Percentiles rank a stretch among this genome's conserved stretches.
Conservation (phyloP, 257 asterid genomes). For the Craterostigma plantagineum region DNA sequence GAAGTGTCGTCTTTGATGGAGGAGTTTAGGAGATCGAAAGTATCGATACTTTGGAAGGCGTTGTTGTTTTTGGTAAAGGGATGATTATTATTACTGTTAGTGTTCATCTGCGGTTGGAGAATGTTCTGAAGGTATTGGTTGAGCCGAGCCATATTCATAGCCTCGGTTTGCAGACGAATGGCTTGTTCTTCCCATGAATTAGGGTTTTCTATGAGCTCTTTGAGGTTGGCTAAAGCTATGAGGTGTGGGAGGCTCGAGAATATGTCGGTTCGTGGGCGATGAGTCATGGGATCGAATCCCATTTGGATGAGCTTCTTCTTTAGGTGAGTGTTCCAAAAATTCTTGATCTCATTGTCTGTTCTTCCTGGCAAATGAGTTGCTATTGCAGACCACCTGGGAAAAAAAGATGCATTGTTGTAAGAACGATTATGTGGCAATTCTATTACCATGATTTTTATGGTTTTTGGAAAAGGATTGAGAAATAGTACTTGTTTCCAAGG, state of each 20-base stretch:
- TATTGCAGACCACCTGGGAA: constrained; percentile 57
- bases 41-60: neutral
- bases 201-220: constrained; percentile 30
- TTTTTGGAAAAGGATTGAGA: no score
- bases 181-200: constrained; percentile 42
- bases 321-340: constrained; percentile 68
- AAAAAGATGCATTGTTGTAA: no score
- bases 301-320: constrained; percentile 67
- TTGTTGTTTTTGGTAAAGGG: no score
- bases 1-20: constrained; percentile 14
- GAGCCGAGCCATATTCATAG: constrained; percentile 39
- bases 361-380: constrained; percentile 59
- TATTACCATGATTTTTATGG: no score
- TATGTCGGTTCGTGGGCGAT: constrained; percentile 51
- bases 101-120: constrained; percentile 13
- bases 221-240: constrained; percentile 38
- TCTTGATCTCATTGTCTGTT: constrained; percentile 71
- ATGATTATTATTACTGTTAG: constrained; percentile 12
- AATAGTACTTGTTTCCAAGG: constrained; percentile 50
- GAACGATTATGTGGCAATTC: no score
- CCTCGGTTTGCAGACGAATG: constrained; percentile 42
- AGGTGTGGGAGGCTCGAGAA: constrained; percentile 51
- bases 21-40: neutral
- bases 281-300: constrained; percentile 94
- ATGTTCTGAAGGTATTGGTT: constrained; percentile 33